Evolutionary conservation across 768 basidiomycete genomes (phyloP), one percentile per base, ranked within the genome.

Genomic region (Panaeolus papilionaceus): DNA sequence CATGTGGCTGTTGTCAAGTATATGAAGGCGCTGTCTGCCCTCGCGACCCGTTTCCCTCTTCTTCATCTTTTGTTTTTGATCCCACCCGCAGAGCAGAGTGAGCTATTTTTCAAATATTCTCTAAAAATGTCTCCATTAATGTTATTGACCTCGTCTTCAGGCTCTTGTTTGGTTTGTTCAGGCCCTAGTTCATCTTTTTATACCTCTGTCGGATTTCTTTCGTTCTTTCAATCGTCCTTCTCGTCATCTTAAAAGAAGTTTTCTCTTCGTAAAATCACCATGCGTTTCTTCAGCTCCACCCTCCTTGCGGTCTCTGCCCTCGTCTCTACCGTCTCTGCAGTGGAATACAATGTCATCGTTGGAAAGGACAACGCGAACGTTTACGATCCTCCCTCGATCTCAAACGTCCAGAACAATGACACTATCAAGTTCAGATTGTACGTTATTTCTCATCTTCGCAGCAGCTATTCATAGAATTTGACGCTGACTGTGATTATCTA

Each of bases 371-470:
- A 65, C 39, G 58, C 54, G 18, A 69, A 78, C 47, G 71, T 71
- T 4, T 80, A 74, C 66, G 71, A 73, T 23, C 80, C 80, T 38
- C 20, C 64, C 23, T 65, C 62, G 23, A 71, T 83, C 40, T 75
- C 72, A 1, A 68, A 68, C 16, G 82, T 79, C 16, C 67, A 75
- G 39, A 69, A 62, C 23, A 81, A 81, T 23, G 82, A 83, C 63
- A 78, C 75, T 26, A 75, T 89, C 71, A 75, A 77, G 40, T 88
- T 89, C 79, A 80, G 79, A 74, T 82, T 83, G 79, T 80, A 67
- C 37, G 80, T 72, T n/a, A 18, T 54, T 62, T 38, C 10, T 63
- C 28, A n/a, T 39, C 10, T 62, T 42, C 40, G 10, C 40, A 42
- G 47, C 16, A 65, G 40, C 61, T n/a, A 9, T 33, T 47, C 37